Percentiles rank a stretch among this genome's conserved stretches.
Conservation (phyloP, 2,329 filamentous ascomycete species). For the Cladobotryum mycophilum region DNA sequence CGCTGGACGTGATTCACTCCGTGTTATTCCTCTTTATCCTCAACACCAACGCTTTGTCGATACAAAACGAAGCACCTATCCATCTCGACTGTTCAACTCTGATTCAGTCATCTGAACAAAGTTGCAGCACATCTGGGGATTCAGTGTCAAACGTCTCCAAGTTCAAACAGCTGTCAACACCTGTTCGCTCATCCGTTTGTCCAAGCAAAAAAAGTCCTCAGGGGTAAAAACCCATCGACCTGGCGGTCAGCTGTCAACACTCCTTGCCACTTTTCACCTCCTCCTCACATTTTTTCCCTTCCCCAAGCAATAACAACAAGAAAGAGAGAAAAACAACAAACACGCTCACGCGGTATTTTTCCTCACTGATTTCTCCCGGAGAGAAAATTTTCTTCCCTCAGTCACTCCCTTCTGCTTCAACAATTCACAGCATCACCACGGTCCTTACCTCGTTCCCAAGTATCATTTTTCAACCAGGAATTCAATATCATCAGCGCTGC, state of each 20-base stretch:
- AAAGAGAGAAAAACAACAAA: conserved; percentile 1
- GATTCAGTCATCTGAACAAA: neutral
- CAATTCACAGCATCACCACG: neutral
- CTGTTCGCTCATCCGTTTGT: conserved; percentile 1
- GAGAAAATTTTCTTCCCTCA: conserved; percentile 10
- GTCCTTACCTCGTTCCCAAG: neutral
- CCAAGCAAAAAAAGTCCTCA: no score
- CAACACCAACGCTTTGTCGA: neutral
- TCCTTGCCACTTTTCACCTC: neutral
- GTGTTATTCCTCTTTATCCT: neutral
- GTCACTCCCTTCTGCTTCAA: neutral
- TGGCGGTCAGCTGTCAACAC: conserved; percentile 2
- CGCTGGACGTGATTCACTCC: conserved; percentile 14
- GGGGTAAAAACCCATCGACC: neutral
- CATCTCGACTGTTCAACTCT: neutral
- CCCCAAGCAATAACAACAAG: conserved; percentile 5
- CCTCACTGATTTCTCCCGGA: conserved; percentile 8
- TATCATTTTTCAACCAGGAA: neutral
- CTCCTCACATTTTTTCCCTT: neutral
- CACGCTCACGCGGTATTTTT: conserved; percentile 7
- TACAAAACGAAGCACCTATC: neutral
- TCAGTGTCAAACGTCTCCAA: no score
- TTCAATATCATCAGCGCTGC: neutral
- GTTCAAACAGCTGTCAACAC: conserved; percentile 5
- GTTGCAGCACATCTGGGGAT: neutral